These are phyloP conservation scores for Cyberlindnera mycetangii DNA, from an alignment of 805 yeast genomes.

Conservation along the genomic window DNA sequence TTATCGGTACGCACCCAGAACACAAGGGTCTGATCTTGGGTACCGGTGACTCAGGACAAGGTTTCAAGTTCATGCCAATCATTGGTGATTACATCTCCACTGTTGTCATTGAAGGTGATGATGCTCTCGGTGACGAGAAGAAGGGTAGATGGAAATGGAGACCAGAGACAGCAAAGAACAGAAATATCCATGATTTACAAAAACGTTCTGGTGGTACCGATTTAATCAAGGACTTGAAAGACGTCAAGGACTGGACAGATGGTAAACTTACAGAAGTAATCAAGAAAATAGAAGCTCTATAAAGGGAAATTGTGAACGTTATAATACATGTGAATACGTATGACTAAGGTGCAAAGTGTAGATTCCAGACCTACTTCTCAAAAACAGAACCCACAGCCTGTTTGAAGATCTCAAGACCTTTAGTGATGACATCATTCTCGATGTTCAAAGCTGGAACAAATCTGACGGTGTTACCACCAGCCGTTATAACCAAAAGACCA, in stretches of 20 bases:
- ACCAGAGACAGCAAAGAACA: constrained; percentile 30
- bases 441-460: constrained; percentile 91
- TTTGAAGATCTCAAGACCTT: constrained; percentile 71
- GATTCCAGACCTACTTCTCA: constrained; percentile 2
- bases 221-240: constrained; percentile 28
- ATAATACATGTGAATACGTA: neutral
- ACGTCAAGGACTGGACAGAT: constrained; percentile 27
- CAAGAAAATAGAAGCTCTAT: constrained; percentile 1
- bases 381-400: constrained; percentile 42
- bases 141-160: constrained; percentile 35
- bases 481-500: constrained; percentile 84
- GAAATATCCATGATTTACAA: constrained; percentile 28
- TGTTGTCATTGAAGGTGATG: constrained; percentile 32
- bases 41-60: constrained; percentile 38
- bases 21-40: constrained; percentile 29
- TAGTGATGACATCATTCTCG: constrained; percentile 59
- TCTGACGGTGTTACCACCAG: constrained; percentile 88
- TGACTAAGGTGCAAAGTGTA: neutral
- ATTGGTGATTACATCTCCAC: constrained; percentile 33
- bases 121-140: constrained; percentile 26
- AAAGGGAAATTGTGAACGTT: neutral
- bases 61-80: constrained; percentile 36
- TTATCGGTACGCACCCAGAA: constrained; percentile 32
- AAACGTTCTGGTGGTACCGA: constrained; percentile 32
- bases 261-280: constrained; percentile 6